Base-by-base conservation (phyloP, 805 yeast genomes). In the Teunomyces stri region DNA sequence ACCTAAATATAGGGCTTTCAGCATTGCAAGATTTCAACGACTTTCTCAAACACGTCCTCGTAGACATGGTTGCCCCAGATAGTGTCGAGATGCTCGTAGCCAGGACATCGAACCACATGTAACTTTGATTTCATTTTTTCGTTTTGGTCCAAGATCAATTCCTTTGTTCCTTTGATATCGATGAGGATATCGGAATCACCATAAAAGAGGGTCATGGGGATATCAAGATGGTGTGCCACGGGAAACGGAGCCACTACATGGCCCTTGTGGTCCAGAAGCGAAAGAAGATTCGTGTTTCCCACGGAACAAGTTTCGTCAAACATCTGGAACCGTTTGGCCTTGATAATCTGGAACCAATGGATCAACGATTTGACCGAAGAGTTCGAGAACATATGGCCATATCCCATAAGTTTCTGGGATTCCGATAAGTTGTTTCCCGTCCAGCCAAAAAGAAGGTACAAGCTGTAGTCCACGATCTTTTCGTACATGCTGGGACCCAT, bases 301-400 rank as follows among this genome's bases (percentile, higher is more conserved):
- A 52, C 49, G 7, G 47, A 46, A 30, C 61, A 53, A 2, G 68
- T 63, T 51, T 65, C 68, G 47, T 64, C 59, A 47, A 56, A 65
- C 69, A 65, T 65, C 48, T 65, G 69, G 51, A 65, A 65, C 36
- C 67, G 48, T 48, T 56, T 58, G 18, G 62, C 51, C 25, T 54
- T 47, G 18, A 65, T 65, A 31, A 65, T 65, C 45, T 65, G 69
- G 47, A 65, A 65, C 69, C 69, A 65, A 48, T 65, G 69, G 22
- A 56, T 50, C 31, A 65, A 50, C 0, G 63, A 55, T 44, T 64
- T 65, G 21, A 64, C 68, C 4, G 65, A 59, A 2, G 63, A 53
- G 35, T 61, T 60, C 22, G 65, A 60, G 44, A 60, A 65, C 65
- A 65, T 60, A 38, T 63, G 68, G 7, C 62, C 64, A 43, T 65